Base-by-base conservation (phyloP, 2,329 filamentous ascomycete genomes). In the Botrytis elliptica region DNA sequence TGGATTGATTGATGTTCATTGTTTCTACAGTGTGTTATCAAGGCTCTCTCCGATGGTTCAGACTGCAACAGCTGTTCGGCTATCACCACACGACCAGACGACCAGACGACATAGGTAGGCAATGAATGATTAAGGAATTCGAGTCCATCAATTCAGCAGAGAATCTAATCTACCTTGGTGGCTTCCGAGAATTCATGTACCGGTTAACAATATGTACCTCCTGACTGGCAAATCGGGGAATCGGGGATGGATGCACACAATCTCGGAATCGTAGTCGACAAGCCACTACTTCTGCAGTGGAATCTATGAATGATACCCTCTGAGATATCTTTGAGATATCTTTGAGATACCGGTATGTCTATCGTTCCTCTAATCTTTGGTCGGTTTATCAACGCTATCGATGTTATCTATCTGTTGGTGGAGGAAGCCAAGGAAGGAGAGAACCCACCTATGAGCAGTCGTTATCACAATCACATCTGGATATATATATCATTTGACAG, bases 381-480 rank as follows among this genome's bases (percentile, higher is more conserved):
- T 33, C 9, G n/a, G 59, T 10, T 62, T 55, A n/a, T 55, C 49
- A n/a, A 52, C 25, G 49, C n/a, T 55, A 55, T 55, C 49, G 49
- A 55, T 55, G 49, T 55, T 55, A 62, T 40, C 59, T 40, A 62
- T 62, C 59, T 40, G 33, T 60, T 63, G 60, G 36, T 42, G 60
- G 33, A 46, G 42, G 14, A 4, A 40, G 16, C 25, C 42, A n/a
- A 44, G 40, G 29, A 49, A 25, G 38, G 49, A 55, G 25, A 12
- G 49, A 55, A 14, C 16, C 62, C 40, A 64, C 62, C 36, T 40
- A 64, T 64, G 33, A 20, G 25, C 42, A 46, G 44, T 65, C 42
- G n/a, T 65, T 36, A 65, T 65, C 63, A 65, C 33, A 65, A n/a
- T 65, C 59, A 33, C 40, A 33, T 22, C 12, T 14, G 6, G 25